phyloP scores from a whole-genome alignment of 331 rosid genomes.

The Acacia concinna region DNA sequence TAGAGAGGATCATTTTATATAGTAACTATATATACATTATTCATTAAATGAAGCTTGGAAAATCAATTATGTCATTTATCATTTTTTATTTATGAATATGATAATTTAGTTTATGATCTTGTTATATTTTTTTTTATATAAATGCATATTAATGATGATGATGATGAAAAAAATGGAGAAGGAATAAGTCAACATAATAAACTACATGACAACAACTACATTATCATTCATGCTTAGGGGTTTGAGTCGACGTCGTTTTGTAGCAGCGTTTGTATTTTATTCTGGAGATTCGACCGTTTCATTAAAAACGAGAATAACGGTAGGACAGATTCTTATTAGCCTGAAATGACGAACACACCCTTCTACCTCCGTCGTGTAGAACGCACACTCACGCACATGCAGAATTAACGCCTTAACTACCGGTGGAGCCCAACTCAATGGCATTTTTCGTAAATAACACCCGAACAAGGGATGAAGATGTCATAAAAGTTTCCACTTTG shows the following conservation, averaged over 20 bases:
- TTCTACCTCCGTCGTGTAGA: not conserved
- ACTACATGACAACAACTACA: not conserved
- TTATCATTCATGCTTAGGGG: not conserved
- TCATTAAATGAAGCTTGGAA: not conserved
- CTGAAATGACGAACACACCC: conserved; percentile 37
- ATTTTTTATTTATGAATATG: not conserved
- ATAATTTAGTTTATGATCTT: not conserved
- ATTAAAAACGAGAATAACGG: conserved; percentile 35
- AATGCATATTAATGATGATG: not conserved
- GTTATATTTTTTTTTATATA: not conserved
- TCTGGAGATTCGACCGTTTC: not conserved
- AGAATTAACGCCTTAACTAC: conserved; percentile 75
- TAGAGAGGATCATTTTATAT: not conserved
- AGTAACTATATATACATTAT: not conserved
- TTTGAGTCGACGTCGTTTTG: conserved; percentile 17
- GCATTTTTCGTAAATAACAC: conserved; percentile 43
- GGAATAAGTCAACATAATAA: conserved; percentile 23
- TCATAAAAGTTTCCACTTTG: not conserved
- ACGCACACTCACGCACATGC: conserved; percentile 41
- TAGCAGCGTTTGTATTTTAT: not conserved
- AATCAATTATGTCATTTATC: not conserved
- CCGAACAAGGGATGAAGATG: conserved; percentile 21
- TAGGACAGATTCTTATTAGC: not conserved
- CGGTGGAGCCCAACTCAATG: conserved; percentile 54
- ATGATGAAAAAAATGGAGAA: not conserved